Conservation (phyloP, 108 stramenopile genomes). For the Aurantiochytrium sp. region DNA sequence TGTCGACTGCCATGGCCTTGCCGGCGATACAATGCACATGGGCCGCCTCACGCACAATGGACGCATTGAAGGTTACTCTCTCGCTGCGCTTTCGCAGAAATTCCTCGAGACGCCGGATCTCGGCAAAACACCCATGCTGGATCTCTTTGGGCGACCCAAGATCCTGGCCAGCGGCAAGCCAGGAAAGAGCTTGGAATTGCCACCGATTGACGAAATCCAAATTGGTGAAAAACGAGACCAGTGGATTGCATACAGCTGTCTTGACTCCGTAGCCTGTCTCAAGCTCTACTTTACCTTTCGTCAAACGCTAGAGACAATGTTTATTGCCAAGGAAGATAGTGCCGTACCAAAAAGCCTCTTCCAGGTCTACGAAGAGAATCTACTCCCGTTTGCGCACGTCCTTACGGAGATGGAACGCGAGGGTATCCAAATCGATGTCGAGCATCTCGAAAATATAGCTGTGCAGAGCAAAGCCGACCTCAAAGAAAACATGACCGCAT, state of each 20-base stretch:
- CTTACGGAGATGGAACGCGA: slow-evolving; percentile 94
- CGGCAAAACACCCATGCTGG: slow-evolving; percentile 87
- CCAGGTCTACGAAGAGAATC: slow-evolving; percentile 82
- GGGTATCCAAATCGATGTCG: slow-evolving; percentile 82
- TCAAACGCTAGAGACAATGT: background rate
- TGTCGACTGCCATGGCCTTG: slow-evolving; percentile 69
- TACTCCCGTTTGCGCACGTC: slow-evolving; percentile 82
- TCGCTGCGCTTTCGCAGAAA: slow-evolving; percentile 72
- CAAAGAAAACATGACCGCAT: slow-evolving; percentile 46
- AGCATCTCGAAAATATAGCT: slow-evolving; percentile 75
- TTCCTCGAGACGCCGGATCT: slow-evolving; percentile 36
- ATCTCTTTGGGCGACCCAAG: slow-evolving; percentile 55
- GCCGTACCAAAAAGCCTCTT: slow-evolving; percentile 45
- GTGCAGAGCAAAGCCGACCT: slow-evolving; percentile 67
- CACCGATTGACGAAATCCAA: slow-evolving; percentile 77
- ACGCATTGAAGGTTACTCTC: slow-evolving; percentile 57
- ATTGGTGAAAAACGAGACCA: slow-evolving; percentile 57
- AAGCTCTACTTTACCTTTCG: background rate
- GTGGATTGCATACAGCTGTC: slow-evolving; percentile 53
- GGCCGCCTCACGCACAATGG: slow-evolving; percentile 76
- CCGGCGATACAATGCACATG: slow-evolving; percentile 99
- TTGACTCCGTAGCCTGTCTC: background rate
- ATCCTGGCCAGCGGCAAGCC: slow-evolving; percentile 72
- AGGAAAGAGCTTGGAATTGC: slow-evolving; percentile 66
- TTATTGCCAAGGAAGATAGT: background rate